Evolutionary conservation across 306 rosid genomes (phyloP), one percentile per base, ranked within the genome.

Genomic region (Corylus americana): DNA sequence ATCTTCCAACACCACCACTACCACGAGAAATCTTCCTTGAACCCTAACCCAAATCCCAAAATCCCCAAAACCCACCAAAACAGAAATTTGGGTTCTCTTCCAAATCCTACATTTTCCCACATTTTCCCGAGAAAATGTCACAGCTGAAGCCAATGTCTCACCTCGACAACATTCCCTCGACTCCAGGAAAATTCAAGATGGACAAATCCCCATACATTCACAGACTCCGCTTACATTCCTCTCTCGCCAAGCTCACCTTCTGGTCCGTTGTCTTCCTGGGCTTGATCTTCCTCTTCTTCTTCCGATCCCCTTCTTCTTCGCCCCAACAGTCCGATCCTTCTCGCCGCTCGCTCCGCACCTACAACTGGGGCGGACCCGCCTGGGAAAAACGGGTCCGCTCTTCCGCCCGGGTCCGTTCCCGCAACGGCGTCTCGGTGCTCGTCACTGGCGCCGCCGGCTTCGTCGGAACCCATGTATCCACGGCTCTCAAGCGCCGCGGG

Each of bases 391-490:
- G 92, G 55, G 92, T 92, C 61, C 85, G 92, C 1, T 77, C 91
- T 8, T 92, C 98, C 0, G 95, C 98, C 49, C 83, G 87, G 4
- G 86, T 88, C 61, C 88, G 98, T 13, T 88, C 97, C 48, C 55
- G 89, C 1, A 84, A 90, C 48, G 92, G 98, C 8, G 76, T 90
- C 4, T 85, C 97, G 49, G 96, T 95, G 0, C 83, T 95, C 35
- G 98, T 95, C 37, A 95, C 98, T 20, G 98, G 98, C 5, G 97
- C 97, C 0, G 93, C 92, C 0, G 98, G 98, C 1, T 95, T 95
- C 31, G 98, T 95, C 1, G 98, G 98, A 42, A 91, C 97, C 50
- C 98, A 95, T 14, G 98, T 95, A 59, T 89, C 98, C 0, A 84
- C 95, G 5, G 98, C 98, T 0, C 90, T 95, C 0, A 95, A 95